Evolutionary conservation across 1,284 basidiomycete species (phyloP), one percentile per base, ranked within the genome.

Genomic region (Afroboletus lepidellus): DNA sequence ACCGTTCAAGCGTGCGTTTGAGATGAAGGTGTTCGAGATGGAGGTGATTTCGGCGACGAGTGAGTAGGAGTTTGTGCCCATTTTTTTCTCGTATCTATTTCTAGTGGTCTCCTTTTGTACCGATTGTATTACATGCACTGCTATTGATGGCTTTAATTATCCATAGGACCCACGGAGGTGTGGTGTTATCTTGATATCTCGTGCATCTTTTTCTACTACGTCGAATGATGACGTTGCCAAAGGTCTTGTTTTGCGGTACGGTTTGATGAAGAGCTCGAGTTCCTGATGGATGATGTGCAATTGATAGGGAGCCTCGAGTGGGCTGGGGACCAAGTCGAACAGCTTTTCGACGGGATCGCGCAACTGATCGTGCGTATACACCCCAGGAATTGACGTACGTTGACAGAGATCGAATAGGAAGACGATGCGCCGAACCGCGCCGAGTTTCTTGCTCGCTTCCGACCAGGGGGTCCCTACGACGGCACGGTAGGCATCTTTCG

Each of bases 401-500:
- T 37, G 11, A 43, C n/a, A 21, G 8, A 18, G n/a, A 13, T 21
- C 3, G 20, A 36, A 24, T 18, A 61, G 59, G 43, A 45, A 30
- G 51, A 54, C n/a, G 80, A 85, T 64, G 87, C 87, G 7, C 71
- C 77, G 6, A 76, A 78, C 57, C 81, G 90, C 9, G 74, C 77
- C 18, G 81, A 85, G 36, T 92, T 95, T 69, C 74, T 90, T 50
- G 71, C 78, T 7, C 83, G 80, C 49, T 80, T 90, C 54, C 71
- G 78, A 51, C 71, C 81, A 1, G 79, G 80, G 27, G 84, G 84
- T n/a, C 88, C 86, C 66, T 95, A 94, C 73, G 77, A 78, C 30
- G 81, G 83, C 34, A 78, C 85, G 1, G 79, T 88, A 8, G 94
- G 84, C 23, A 84, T 96, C 55, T 97, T 92, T 75, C 78, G 92